Percentiles rank a stretch among this genome's conserved stretches.
These are phyloP conservation scores for Amanita molliuscula DNA, from an alignment of 768 basidiomycete species.

Conservation along the genomic window DNA sequence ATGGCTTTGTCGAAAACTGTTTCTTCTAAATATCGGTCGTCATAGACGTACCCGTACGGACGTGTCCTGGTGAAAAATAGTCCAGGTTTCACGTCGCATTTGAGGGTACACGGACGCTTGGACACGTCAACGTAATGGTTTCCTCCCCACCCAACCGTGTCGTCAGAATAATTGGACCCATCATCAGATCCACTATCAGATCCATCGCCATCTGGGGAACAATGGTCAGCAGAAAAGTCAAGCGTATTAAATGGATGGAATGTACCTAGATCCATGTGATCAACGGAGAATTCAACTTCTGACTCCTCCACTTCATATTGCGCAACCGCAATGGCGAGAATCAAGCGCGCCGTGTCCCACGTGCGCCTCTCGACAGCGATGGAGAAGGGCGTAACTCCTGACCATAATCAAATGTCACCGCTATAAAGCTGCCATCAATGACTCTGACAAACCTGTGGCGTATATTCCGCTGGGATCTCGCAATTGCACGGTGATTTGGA, in stretches of 20 bases:
- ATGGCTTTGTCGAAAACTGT: conserved; percentile 27
- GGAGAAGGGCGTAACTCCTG: conserved; percentile 39
- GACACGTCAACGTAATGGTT: conserved; percentile 40
- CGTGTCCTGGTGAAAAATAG: background rate
- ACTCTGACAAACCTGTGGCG: conserved; percentile 13
- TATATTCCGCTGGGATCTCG: conserved; percentile 9
- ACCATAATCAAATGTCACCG: background rate
- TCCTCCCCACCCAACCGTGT: conserved; percentile 22
- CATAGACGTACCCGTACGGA: background rate
- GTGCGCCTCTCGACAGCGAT: conserved; percentile 37
- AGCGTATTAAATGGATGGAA: background rate
- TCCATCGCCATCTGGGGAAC: conserved; percentile 20
- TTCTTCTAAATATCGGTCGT: background rate
- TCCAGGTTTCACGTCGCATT: conserved; percentile 26
- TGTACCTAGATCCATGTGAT: conserved; percentile 3
- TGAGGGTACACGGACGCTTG: conserved; percentile 32
- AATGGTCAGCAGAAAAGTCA: background rate
- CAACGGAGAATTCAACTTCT: background rate
- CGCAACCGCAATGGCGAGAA: conserved; percentile 45
- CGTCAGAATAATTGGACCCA: conserved; percentile 28
- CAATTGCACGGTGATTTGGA: conserved; percentile 35
- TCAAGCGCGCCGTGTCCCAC: conserved; percentile 49
- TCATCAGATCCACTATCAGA: conserved; percentile 29
- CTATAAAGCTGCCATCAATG: background rate
- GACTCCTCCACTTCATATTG: conserved; percentile 30